A percentile compares a stretch with the other conserved stretches of the same genome.
Conservation (phyloP, 805 yeast genomes). For the Debaryomyces tyrocola region DNA sequence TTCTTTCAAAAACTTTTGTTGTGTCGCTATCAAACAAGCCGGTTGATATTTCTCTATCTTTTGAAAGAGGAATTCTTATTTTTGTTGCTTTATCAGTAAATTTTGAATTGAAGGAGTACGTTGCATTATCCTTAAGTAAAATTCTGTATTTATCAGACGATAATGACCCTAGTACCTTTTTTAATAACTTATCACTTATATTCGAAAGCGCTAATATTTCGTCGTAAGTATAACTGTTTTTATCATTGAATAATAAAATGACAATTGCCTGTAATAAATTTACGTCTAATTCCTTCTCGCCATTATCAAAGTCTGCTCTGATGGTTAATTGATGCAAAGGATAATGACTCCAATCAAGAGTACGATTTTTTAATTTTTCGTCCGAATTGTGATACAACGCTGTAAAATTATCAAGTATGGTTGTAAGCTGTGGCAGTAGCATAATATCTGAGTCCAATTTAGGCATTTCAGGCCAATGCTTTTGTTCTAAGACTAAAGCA, state of each 20-base stretch:
- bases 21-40: conserved; percentile 6
- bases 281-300: conserved; percentile 32
- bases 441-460: conserved; percentile 17
- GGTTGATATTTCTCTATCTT: conserved; percentile 13
- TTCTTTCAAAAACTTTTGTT: conserved; percentile 12
- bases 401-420: conserved; percentile 20
- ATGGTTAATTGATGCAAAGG: conserved; percentile 42
- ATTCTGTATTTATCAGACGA: conserved; percentile 30
- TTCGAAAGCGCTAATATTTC: conserved; percentile 26
- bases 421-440: conserved; percentile 23
- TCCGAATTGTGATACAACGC: conserved; percentile 17
- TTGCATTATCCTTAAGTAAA: conserved; percentile 13
- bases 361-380: conserved; percentile 22
- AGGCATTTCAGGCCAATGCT: conserved; percentile 44
- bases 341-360: conserved; percentile 42
- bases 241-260: conserved; percentile 35
- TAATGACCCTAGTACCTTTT: conserved; percentile 28
- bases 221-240: conserved; percentile 14
- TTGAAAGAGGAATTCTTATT: conserved; percentile 30
- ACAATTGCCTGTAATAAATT: conserved; percentile 47
- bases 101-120: conserved; percentile 18
- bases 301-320: conserved; percentile 28
- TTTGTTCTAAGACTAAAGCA: conserved; percentile 33
- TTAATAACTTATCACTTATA: conserved; percentile 32
- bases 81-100: conserved; percentile 28